Evolutionary conservation across 2,329 filamentous ascomycete genomes (phyloP).

Genomic region (Bipolaris gigantea): DNA sequence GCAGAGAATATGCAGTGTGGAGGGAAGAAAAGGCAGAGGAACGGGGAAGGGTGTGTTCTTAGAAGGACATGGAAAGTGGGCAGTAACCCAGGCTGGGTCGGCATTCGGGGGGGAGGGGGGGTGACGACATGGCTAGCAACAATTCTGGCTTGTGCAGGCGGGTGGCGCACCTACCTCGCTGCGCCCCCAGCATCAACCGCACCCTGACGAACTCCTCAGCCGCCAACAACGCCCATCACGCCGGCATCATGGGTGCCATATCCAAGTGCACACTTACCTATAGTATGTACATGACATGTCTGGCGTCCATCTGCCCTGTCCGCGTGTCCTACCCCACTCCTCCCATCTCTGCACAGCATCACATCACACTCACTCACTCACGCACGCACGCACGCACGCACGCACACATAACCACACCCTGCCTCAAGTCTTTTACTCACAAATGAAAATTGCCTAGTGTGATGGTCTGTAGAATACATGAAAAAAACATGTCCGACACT

Average conservation of each 20-base stretch:
- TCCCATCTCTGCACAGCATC: background rate
- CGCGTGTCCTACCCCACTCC: background rate
- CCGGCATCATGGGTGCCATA: background rate
- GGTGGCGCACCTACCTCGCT: conserved; percentile 14
- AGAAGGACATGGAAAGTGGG: conserved; percentile 18
- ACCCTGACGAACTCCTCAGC: conserved; percentile 38
- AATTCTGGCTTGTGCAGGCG: conserved; percentile 17
- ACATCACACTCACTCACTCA: background rate
- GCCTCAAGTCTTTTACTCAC: conserved; percentile 18
- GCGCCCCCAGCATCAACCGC: conserved; percentile 6
- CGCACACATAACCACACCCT: conserved; percentile 3
- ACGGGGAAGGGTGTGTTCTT: conserved; percentile 3
- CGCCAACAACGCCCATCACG: conserved; percentile 12
- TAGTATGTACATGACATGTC: background rate
- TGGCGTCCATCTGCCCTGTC: conserved; percentile 6
- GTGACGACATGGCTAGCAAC: conserved; percentile 41
- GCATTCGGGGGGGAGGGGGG: conserved; percentile 34
- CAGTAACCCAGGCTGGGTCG: conserved; percentile 38
- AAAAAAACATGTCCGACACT: conserved; percentile 40
- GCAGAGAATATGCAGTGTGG: conserved; percentile 1
- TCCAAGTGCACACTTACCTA: too few relatives aligned
- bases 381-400: background rate
- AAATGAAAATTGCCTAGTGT: conserved; percentile 48
- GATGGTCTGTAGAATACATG: conserved; percentile 48
- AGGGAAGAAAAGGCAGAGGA: conserved; percentile 4